Conservation (phyloP, 345 rosid species). For the Heritiera fomes region DNA sequence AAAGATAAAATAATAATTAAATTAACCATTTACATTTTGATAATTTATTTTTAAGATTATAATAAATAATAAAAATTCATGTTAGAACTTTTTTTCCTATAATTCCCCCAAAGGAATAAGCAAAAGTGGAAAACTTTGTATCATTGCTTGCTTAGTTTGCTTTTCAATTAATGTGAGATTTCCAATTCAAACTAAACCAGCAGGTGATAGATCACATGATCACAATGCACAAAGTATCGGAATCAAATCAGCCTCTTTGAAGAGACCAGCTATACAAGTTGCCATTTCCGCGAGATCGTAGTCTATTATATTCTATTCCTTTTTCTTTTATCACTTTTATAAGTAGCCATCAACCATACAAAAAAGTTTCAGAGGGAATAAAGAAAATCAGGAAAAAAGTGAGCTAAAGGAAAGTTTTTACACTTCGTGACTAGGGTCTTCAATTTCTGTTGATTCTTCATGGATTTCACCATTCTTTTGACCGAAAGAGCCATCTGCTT, state of each 20-base stretch:
- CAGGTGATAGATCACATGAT: slow-evolving; percentile 1
- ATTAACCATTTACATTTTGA: no score
- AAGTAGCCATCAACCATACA: slow-evolving; percentile 24
- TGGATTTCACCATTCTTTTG: slow-evolving; percentile 41
- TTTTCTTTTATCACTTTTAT: neutral
- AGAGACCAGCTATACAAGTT: slow-evolving; percentile 24
- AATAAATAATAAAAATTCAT: no score
- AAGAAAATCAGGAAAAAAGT: neutral
- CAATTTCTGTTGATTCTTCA: slow-evolving; percentile 44
- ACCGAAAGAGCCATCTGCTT: slow-evolving; percentile 44
- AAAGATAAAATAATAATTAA: no score
- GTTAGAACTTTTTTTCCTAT: no score
- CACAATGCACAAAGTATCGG: slow-evolving; percentile 16
- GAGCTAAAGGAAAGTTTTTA: slow-evolving; percentile 26
- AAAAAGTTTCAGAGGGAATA: neutral
- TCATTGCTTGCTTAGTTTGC: neutral
- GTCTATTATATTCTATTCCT: slow-evolving; percentile 15
- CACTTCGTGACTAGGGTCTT: slow-evolving; percentile 38
- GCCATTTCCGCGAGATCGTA: slow-evolving; percentile 17
- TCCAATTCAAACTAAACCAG: slow-evolving; percentile 20
- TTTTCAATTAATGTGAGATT: slow-evolving; percentile 7
- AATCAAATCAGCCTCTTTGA: slow-evolving; percentile 2
- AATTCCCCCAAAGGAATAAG: no score
- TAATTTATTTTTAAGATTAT: no score
- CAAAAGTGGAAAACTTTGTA: neutral